Conservation (phyloP, 2,329 filamentous ascomycete genomes). For the Aureobasidium sp. region DNA sequence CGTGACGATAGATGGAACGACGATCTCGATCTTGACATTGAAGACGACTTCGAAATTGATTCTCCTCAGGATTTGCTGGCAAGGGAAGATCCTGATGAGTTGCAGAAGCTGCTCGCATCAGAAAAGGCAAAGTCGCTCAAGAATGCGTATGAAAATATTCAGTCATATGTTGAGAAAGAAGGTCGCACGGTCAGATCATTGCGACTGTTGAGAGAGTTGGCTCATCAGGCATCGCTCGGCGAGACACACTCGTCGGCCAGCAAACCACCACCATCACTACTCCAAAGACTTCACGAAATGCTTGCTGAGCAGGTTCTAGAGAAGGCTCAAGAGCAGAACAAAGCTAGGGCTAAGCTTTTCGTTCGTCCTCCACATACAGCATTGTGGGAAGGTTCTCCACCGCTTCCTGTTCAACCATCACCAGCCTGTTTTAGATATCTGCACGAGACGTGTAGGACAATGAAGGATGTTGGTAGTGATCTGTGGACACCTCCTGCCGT, state of each 20-base stretch:
- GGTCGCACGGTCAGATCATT: constrained; percentile 54
- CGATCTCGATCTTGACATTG: constrained; percentile 54
- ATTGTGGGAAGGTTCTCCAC: constrained; percentile 73
- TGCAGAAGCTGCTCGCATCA: constrained; percentile 36
- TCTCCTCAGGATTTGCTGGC: constrained; percentile 53
- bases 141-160: constrained; percentile 43
- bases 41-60: constrained; percentile 61
- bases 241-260: constrained; percentile 6
- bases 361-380: constrained; percentile 48
- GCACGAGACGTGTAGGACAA: constrained; percentile 52
- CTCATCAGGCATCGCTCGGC: constrained; percentile 49
- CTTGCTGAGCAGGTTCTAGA: constrained; percentile 47
- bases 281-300: constrained; percentile 55
- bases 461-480: constrained; percentile 65
- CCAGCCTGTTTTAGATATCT: constrained; percentile 65
- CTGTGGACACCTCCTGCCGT: constrained; percentile 71
- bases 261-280: constrained; percentile 50
- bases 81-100: constrained; percentile 58
- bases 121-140: constrained; percentile 45
- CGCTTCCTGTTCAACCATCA: constrained; percentile 70
- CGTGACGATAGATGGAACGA: constrained; percentile 66
- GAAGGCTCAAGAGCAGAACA: not conserved
- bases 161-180: constrained; percentile 23
- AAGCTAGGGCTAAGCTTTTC: constrained; percentile 6
- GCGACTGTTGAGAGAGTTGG: constrained; percentile 65